Conservation (phyloP, 2,329 filamentous ascomycete genomes). For the Scopulariopsis brevicaulis region DNA sequence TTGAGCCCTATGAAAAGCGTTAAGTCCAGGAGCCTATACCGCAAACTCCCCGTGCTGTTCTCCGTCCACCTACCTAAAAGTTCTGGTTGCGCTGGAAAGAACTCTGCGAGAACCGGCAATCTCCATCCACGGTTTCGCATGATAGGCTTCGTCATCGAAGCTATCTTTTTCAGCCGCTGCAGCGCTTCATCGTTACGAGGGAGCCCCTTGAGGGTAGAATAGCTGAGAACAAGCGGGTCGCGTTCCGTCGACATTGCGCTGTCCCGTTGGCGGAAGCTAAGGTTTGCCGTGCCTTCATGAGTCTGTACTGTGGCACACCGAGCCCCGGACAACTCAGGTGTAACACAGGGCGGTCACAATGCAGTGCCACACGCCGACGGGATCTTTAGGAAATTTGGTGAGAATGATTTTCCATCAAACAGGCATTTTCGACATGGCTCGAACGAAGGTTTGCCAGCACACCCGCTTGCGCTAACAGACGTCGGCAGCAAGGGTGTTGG, state of each 20-base stretch:
- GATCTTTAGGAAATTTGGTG: not conserved
- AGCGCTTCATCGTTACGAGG: slow-evolving; percentile 37
- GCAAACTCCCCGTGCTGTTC: not conserved
- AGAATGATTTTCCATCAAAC: not conserved
- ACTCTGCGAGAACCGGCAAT: slow-evolving; percentile 71
- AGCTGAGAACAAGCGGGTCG: slow-evolving; percentile 33
- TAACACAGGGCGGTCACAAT: too few species aligned
- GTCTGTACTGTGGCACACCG: not conserved
- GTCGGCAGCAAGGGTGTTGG: not conserved
- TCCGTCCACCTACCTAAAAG: slow-evolving; percentile 50
- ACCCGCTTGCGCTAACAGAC: too few species aligned
- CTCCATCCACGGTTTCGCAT: slow-evolving; percentile 81
- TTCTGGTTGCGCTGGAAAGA: slow-evolving; percentile 64
- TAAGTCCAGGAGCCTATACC: not conserved
- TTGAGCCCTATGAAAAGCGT: slow-evolving; percentile 51
- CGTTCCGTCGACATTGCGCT: slow-evolving; percentile 15
- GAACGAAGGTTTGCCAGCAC: too few species aligned
- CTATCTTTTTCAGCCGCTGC: slow-evolving; percentile 62
- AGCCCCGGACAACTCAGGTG: not conserved
- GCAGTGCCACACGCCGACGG: not conserved
- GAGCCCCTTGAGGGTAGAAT: slow-evolving; percentile 34
- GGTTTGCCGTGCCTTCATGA: not conserved
- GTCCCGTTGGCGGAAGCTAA: not conserved
- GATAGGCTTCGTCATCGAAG: slow-evolving; percentile 85
- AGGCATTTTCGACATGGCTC: not conserved